phyloP scores from a whole-genome alignment of 805 yeast genomes.

The Candida coquimbonensis region DNA sequence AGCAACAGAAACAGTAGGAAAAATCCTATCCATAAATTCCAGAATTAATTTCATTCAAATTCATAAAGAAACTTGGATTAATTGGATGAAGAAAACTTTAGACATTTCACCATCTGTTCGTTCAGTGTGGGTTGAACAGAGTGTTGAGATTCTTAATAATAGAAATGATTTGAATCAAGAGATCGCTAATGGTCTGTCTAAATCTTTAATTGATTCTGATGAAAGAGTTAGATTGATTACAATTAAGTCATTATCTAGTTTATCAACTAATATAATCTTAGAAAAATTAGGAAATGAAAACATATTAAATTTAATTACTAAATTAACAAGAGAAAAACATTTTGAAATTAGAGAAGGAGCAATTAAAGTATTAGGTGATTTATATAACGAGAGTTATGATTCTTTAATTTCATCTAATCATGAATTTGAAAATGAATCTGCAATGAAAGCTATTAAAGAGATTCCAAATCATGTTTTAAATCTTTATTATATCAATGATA shows the following conservation, averaged over 20 bases:
- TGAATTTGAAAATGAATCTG: background rate
- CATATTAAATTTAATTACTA: slow-evolving; percentile 48
- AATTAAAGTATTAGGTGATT: slow-evolving; percentile 43
- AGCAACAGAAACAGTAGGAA: slow-evolving; percentile 71
- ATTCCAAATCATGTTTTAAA: slow-evolving; percentile 64
- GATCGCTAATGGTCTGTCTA: slow-evolving; percentile 49
- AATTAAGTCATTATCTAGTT: slow-evolving; percentile 40
- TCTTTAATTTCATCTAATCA: slow-evolving; percentile 16
- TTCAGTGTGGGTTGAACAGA: slow-evolving; percentile 58
- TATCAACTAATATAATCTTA: slow-evolving; percentile 42
- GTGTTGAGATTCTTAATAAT: slow-evolving; percentile 38
- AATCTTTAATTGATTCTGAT: slow-evolving; percentile 68
- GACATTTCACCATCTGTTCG: slow-evolving; percentile 65
- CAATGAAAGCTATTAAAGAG: slow-evolving; percentile 24
- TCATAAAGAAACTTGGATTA: slow-evolving; percentile 54
- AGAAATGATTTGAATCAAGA: slow-evolving; percentile 45
- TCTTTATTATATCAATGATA: slow-evolving; percentile 68
- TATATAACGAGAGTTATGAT: slow-evolving; percentile 43
- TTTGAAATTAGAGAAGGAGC: slow-evolving; percentile 55
- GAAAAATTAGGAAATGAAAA: slow-evolving; percentile 38
- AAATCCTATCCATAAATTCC: slow-evolving; percentile 45
- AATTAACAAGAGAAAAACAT: slow-evolving; percentile 67
- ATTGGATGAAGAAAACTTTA: slow-evolving; percentile 69
- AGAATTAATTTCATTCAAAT: slow-evolving; percentile 49
- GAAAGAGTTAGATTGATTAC: slow-evolving; percentile 64